These are phyloP conservation scores for Metarhizium brunneum DNA, from an alignment of 2,329 filamentous ascomycete species.

Conservation along the genomic window DNA sequence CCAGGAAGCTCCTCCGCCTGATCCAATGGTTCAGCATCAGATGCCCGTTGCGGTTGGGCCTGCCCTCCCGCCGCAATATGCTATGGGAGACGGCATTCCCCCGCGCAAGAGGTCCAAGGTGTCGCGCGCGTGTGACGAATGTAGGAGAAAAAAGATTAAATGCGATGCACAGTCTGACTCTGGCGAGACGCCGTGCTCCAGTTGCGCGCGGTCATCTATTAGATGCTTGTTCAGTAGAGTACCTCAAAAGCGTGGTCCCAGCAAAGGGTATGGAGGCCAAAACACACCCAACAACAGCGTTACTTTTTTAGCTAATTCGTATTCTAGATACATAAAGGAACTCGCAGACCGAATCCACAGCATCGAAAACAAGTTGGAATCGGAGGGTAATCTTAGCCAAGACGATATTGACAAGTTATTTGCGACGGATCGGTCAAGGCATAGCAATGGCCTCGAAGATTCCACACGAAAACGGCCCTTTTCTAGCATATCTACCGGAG, in stretches of 20 bases:
- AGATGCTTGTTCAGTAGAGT: constrained; percentile 77
- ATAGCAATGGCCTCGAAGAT: constrained; percentile 19
- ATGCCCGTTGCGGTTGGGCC: constrained; percentile 27
- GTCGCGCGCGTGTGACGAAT: constrained; percentile 82
- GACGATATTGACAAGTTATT: constrained; percentile 37
- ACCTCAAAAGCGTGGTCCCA: constrained; percentile 80
- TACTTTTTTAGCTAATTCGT: constrained; percentile 4
- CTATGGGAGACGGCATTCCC: constrained; percentile 48
- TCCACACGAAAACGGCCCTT: constrained; percentile 35
- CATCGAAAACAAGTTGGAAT: constrained; percentile 68
- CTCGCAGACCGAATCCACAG: constrained; percentile 75
- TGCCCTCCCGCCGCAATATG: constrained; percentile 27
- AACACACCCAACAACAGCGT: background rate
- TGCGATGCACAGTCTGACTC: constrained; percentile 74
- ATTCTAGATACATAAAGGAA: constrained; percentile 74
- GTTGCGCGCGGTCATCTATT: constrained; percentile 69
- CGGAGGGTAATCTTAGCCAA: constrained; percentile 33
- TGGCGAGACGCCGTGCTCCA: constrained; percentile 66
- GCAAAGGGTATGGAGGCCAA: constrained; percentile 58
- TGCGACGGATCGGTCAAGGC: constrained; percentile 22
- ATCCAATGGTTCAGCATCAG: constrained; percentile 26
- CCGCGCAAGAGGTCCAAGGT: constrained; percentile 77
- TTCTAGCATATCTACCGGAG: constrained; percentile 35
- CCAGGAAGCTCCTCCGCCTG: constrained; percentile 26
- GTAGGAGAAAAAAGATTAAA: constrained; percentile 80